phyloP scores from a whole-genome alignment of 1,284 basidiomycete genomes.

The Ganoderma lucidum region DNA sequence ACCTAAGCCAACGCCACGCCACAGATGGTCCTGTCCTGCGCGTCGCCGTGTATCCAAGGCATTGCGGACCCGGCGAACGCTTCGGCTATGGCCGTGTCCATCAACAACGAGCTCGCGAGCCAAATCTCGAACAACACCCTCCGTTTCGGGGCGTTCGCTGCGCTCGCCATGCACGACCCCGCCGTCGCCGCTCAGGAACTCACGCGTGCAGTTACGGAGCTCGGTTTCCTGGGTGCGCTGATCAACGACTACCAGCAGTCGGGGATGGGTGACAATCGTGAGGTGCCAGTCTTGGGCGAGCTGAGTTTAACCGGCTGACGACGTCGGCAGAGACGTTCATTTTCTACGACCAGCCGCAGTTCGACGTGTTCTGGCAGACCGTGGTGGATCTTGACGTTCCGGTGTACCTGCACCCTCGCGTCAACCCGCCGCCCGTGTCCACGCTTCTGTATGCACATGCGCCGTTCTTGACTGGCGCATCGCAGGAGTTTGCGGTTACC shows the following conservation, averaged over 20 bases:
- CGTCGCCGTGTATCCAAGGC: constrained; percentile 7
- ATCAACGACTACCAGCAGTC: constrained; percentile 13
- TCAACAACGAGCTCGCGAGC: constrained; percentile 4
- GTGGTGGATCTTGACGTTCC: constrained; percentile 52
- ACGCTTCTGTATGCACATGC: constrained; percentile 8
- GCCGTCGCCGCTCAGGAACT: constrained; percentile 50
- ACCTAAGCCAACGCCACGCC: neutral
- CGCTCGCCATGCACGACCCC: constrained; percentile 55
- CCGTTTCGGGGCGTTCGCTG: constrained; percentile 49
- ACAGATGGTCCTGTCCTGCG: constrained; percentile 10
- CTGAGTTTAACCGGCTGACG: neutral
- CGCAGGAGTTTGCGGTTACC: constrained; percentile 6
- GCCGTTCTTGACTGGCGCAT: constrained; percentile 1
- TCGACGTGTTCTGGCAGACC: constrained; percentile 53
- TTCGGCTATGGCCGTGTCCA: constrained; percentile 2
- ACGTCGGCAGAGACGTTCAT: constrained; percentile 28
- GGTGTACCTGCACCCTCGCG: constrained; percentile 42
- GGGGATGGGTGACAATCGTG: constrained; percentile 4
- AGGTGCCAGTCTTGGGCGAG: neutral
- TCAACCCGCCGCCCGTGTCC: constrained; percentile 4
- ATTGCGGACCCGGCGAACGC: constrained; percentile 7
- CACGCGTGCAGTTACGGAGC: constrained; percentile 48
- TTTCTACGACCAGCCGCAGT: constrained; percentile 53
- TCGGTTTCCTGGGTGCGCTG: constrained; percentile 42
- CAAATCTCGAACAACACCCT: constrained; percentile 11